These are phyloP conservation scores for Ambrosiella xylebori DNA, from an alignment of 2,329 filamentous ascomycete genomes.

Conservation along the genomic window DNA sequence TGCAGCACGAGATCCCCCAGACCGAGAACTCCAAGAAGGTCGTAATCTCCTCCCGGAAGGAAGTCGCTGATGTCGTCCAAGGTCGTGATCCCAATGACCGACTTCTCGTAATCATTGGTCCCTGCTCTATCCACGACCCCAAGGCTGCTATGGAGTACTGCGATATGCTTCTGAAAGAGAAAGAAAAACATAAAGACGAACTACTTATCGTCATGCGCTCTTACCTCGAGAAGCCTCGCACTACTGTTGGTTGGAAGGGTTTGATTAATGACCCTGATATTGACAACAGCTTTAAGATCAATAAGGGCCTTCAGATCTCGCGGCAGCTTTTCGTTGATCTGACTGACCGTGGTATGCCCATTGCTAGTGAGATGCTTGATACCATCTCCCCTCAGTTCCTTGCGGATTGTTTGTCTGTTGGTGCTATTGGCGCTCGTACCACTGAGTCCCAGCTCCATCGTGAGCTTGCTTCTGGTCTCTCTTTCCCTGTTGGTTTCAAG, in stretches of 20 bases:
- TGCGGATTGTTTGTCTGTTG: constrained; percentile 77
- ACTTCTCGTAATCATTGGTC: constrained; percentile 65
- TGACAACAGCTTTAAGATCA: constrained; percentile 97
- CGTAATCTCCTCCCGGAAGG: constrained; percentile 52
- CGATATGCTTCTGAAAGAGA: constrained; percentile 60
- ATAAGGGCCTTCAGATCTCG: constrained; percentile 79
- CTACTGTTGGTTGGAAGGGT: constrained; percentile 97
- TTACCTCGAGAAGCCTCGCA: constrained; percentile 96
- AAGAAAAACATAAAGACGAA: constrained; percentile 77
- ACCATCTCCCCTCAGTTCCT: constrained; percentile 96
- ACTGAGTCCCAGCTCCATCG: constrained; percentile 93
- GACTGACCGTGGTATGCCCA: constrained; percentile 81
- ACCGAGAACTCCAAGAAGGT: constrained; percentile 44
- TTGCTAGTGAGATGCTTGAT: constrained; percentile 95
- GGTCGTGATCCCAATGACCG: constrained; percentile 46
- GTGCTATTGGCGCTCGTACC: constrained; percentile 87
- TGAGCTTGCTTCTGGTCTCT: constrained; percentile 81
- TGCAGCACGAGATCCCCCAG: constrained; percentile 71
- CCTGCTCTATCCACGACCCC: constrained; percentile 95
- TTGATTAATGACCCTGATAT: constrained; percentile 98
- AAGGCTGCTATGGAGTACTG: constrained; percentile 84
- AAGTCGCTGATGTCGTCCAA: constrained; percentile 58
- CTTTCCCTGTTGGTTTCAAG: constrained; percentile 98
- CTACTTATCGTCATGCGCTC: constrained; percentile 92
- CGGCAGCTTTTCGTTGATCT: constrained; percentile 87